Conservation (phyloP, 192 early-diverging fungal genomes). For the Coemansia sp. region DNA sequence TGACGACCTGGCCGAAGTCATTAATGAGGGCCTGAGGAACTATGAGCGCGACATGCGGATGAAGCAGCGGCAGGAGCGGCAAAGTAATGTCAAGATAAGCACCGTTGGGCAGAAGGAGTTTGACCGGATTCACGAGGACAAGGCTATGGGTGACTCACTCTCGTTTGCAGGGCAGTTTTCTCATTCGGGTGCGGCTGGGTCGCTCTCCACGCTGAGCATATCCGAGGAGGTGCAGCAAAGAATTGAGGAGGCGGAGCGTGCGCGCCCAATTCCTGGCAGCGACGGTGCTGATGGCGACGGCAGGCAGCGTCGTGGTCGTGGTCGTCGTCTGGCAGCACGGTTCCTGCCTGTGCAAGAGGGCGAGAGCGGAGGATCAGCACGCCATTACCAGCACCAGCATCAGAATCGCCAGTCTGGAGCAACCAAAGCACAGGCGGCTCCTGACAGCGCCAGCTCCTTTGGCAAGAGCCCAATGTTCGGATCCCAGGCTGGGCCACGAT, state of each 20-base stretch:
- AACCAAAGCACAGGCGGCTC: conserved; percentile 2
- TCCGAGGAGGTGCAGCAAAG: conserved; percentile 45
- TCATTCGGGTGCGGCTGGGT: conserved; percentile 40
- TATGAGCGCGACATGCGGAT: conserved; percentile 78
- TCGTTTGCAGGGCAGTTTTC: conserved; percentile 31
- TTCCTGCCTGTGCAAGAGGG: conserved; percentile 47
- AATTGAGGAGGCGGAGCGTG: conserved; percentile 47
- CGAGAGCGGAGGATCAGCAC: conserved; percentile 13
- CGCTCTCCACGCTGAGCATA: conserved; percentile 37
- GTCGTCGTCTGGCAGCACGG: conserved; percentile 44
- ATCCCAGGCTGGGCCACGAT: conserved; percentile 41
- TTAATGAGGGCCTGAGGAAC: conserved; percentile 92
- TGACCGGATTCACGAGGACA: conserved; percentile 53
- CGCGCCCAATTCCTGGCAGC: conserved; percentile 30
- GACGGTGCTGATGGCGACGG: conserved; percentile 10
- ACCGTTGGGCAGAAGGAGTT: conserved; percentile 64
- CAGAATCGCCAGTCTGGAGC: background rate
- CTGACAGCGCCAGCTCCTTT: conserved; percentile 44
- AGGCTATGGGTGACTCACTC: background rate
- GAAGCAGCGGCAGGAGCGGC: conserved; percentile 51
- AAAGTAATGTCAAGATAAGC: conserved; percentile 59
- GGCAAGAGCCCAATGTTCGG: conserved; percentile 57
- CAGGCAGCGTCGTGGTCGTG: conserved; percentile 30
- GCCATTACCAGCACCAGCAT: conserved; percentile 6
- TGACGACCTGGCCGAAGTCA: conserved; percentile 86